A percentile compares a stretch with the other conserved stretches of the same genome.
Evolutionary conservation across 164 flowering plant genomes (phyloP).

Genomic region (Akebia trifoliata): DNA sequence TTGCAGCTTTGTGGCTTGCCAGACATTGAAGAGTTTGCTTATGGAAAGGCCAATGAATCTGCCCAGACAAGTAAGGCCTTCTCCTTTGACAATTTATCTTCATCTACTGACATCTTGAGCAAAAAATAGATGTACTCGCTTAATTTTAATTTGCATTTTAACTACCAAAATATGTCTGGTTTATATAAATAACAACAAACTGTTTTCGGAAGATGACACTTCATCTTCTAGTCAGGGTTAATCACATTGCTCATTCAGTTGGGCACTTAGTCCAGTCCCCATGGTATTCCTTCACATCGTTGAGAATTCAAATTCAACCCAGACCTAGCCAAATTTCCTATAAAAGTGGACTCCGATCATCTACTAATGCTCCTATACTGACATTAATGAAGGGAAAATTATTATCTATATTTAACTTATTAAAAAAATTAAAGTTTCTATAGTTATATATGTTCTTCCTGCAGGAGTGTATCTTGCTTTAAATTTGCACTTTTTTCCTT

Average conservation of each 20-base stretch:
- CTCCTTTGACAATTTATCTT: background rate
- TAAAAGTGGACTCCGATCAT: too few relatives aligned
- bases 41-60: slow-evolving; percentile 28
- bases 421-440: too few relatives aligned
- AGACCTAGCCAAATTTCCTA: too few relatives aligned
- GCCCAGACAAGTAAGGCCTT: slow-evolving; percentile 31
- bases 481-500: background rate
- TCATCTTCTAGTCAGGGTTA: too few relatives aligned
- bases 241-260: too few relatives aligned
- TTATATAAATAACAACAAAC: background rate
- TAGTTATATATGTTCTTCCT: background rate
- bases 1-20: slow-evolving; percentile 47
- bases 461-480: background rate
- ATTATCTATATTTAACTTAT: too few relatives aligned
- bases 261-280: too few relatives aligned
- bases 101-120: background rate
- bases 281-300: too few relatives aligned
- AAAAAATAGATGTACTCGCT: background rate
- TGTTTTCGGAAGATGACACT: too few relatives aligned
- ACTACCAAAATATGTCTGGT: background rate
- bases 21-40: slow-evolving; percentile 84
- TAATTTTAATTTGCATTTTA: background rate
- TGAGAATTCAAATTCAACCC: too few relatives aligned
- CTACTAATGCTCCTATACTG: too few relatives aligned
- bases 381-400: too few relatives aligned